Percentiles rank a stretch among this genome's conserved stretches.
phyloP scores from a whole-genome alignment of 2,329 filamentous ascomycete genomes.

The Dothidotthia symphoricarpi region DNA sequence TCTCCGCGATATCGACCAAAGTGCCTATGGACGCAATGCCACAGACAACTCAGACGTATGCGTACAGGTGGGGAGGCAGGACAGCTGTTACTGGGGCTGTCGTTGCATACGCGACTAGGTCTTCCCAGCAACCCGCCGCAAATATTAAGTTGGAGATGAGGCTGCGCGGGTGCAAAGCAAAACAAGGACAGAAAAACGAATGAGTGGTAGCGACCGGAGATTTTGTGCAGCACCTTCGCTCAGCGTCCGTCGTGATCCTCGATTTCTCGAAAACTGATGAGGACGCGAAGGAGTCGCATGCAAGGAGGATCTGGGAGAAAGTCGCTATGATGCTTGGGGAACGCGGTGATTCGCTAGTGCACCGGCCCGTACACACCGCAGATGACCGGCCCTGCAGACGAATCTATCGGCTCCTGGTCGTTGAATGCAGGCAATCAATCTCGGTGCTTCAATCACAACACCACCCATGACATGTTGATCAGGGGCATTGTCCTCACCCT shows the following conservation, averaged over 20 bases:
- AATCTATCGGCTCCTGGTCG: too few relatives aligned
- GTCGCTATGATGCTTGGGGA: too few relatives aligned
- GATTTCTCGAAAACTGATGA: too few relatives aligned
- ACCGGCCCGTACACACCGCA: too few relatives aligned
- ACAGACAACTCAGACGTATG: constrained; percentile 11
- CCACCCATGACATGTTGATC: too few relatives aligned
- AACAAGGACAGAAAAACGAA: constrained; percentile 17
- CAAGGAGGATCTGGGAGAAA: too few relatives aligned
- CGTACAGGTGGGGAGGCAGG: constrained; percentile 15
- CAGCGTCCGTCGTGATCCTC: constrained; percentile 8
- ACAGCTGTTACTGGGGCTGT: constrained; percentile 21
- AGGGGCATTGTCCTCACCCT: too few relatives aligned
- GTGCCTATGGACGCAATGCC: constrained; percentile 12
- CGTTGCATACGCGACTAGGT: constrained; percentile 26
- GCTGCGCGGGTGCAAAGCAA: constrained; percentile 8
- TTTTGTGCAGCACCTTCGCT: constrained; percentile 15
- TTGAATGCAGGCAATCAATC: too few relatives aligned
- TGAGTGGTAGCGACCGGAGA: constrained; percentile 22
- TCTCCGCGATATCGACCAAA: constrained; percentile 10
- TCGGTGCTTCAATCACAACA: too few relatives aligned
- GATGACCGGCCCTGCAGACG: too few relatives aligned
- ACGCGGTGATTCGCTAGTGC: too few relatives aligned
- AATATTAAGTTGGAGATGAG: constrained; percentile 13
- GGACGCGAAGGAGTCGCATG: too few relatives aligned
- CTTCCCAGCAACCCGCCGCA: constrained; percentile 22